Base-by-base conservation (phyloP, 2,329 filamentous ascomycete genomes). In the Madurella fahalii region DNA sequence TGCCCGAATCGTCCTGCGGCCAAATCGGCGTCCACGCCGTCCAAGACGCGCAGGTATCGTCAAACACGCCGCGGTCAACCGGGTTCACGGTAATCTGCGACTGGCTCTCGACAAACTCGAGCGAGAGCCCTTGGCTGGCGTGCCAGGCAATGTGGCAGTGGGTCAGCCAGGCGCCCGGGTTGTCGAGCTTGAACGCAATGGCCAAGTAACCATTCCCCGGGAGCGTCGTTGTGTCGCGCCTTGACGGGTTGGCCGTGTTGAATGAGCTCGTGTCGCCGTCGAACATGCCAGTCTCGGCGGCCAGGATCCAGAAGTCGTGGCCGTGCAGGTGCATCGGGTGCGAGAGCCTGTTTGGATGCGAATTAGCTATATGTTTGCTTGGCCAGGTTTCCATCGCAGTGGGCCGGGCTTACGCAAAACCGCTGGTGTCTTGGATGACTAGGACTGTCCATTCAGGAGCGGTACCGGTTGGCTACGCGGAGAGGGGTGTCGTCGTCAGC, bases 91-190 rank as follows among this genome's bases (percentile, higher is more conserved):
- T 61, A 34, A 59, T 61, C 7, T 47, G 12, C 9, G 42, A 31
- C 53, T 48, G 39, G 40, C 53, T 46, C 57, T 67, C 80, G 18
- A 82, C 60, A 61, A 82, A 80, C 66, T 83, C 77, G 40, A 81
- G 64, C 13, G 72, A 74, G 9, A 82, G 68, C 18, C 77, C 78
- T 58, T 74, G 70, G 50, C 65, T 68, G 20, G 76, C 70, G 62
- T 82, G 78, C 76, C 73, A 78, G 20, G 72, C 73, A 42, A 78
- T 75, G 61, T 77, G 74, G 66, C 74, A 77, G 61, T 77, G 75
- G 61, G 76, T 68, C 15, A 76, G 62, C 74, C 74, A 77, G 11
- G 71, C 68, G 13, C 79, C 79, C 0, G 78, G 79, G 62, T 81
- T 81, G 61, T 83, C 74, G 0, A 75, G 70, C 54, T 71, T 60